Base-by-base conservation (phyloP, 179 eudicot species). In the Silene noctiflora region DNA sequence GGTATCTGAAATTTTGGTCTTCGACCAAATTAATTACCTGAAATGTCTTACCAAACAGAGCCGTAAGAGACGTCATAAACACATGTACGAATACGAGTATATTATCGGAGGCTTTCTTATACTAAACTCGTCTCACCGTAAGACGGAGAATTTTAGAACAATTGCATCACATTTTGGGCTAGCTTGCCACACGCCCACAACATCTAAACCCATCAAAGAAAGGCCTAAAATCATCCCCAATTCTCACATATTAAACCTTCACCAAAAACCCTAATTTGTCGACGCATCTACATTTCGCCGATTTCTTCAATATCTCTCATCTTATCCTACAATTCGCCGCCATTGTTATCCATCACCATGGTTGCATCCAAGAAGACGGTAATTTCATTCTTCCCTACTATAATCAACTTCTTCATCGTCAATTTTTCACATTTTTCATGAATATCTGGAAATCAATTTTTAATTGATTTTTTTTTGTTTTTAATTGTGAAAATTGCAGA, bases 401-500 rank as follows among this genome's bases (percentile, higher is more conserved):
- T 2, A 5, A 44, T 44, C 13, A 44, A 22, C 14, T 1, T 14
- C 16, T 69, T 20, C 8, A 39, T 31, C 1, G 2, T 63, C 6
- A 8, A 35, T 27, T 42, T 6, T 7, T 61, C 9, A 9, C 8
- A 6, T 22, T 29, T 12, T 71, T 25, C 4, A 14, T 39, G 1
- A 39, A 19, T 27, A 62, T 20, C 1, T 7, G 72, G 14, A 21
- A 46, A 22, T 9, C 2, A 19, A 35, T 6, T 20, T 14, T 19
- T 67, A 55, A 44, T 44, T 2, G 58, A n/a, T n/a, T n/a, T 10
- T 51, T 62, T 63, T 63, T 12, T 63, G 35, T 11, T 7, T 63
- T 63, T 12, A 2, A 16, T 33, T 67, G 53, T 14, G n/a, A 13
- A 22, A 27, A 17, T 75, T 83, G 88, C 89, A 89, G 96, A 91